These are phyloP conservation scores for Calvatia gigantea DNA, from an alignment of 768 basidiomycete species.

Conservation along the genomic window DNA sequence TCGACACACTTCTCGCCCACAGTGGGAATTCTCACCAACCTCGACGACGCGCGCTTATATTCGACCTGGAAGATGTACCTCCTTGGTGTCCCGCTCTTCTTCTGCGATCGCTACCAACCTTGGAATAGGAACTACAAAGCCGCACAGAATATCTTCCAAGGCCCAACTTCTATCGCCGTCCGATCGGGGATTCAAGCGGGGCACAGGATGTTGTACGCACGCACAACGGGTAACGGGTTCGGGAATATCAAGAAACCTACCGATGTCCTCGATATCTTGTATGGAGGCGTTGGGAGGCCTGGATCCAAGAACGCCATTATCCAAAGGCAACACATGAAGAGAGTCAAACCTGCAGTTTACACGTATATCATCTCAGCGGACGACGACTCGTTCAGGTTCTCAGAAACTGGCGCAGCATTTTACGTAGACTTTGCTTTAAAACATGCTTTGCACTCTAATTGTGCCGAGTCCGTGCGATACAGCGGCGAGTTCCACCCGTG, in stretches of 20 bases:
- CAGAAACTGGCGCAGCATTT: conserved; percentile 84
- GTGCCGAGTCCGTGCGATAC: conserved; percentile 62
- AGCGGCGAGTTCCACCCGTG: conserved; percentile 79
- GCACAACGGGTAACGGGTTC: conserved; percentile 57
- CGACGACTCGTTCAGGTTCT: conserved; percentile 77
- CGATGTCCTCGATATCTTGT: conserved; percentile 51
- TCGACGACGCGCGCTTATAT: conserved; percentile 62
- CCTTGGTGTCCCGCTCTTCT: conserved; percentile 54
- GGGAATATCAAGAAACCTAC: conserved; percentile 50
- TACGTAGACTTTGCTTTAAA: conserved; percentile 86
- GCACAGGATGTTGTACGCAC: conserved; percentile 72
- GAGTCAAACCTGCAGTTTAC: conserved; percentile 80
- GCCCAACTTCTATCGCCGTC: conserved; percentile 58
- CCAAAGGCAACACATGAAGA: conserved; percentile 21
- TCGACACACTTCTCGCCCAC: conserved; percentile 71
- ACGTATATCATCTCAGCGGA: conserved; percentile 79
- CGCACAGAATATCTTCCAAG: conserved; percentile 66
- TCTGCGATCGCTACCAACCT: conserved; percentile 54
- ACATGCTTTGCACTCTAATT: conserved; percentile 81
- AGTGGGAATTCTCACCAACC: conserved; percentile 58
- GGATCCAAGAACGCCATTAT: neutral
- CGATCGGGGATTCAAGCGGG: conserved; percentile 69
- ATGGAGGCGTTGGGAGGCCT: conserved; percentile 29
- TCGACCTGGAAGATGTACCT: conserved; percentile 80
- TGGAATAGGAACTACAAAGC: conserved; percentile 71